Conservation (phyloP, 768 basidiomycete genomes). For the Hysterangium stoloniferum region DNA sequence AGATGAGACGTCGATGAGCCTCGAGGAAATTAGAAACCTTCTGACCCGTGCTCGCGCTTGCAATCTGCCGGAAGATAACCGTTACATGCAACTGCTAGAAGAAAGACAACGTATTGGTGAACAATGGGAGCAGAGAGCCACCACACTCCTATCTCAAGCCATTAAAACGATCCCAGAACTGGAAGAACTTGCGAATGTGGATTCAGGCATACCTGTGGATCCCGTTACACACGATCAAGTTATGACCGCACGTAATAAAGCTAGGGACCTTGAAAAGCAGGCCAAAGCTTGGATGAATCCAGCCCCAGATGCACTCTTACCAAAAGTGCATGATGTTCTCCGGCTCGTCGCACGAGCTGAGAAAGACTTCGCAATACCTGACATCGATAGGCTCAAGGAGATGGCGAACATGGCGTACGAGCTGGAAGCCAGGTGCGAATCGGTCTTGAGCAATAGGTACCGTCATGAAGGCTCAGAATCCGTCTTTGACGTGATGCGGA, state of each 20-base stretch:
- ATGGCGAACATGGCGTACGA: slow-evolving; percentile 72
- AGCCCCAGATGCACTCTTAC: slow-evolving; percentile 42
- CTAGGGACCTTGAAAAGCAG: slow-evolving; percentile 73
- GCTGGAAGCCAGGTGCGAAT: slow-evolving; percentile 68
- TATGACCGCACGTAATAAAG: slow-evolving; percentile 55
- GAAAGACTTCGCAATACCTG: slow-evolving; percentile 67
- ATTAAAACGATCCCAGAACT: slow-evolving; percentile 72
- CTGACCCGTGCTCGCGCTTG: slow-evolving; percentile 64
- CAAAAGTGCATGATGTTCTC: slow-evolving; percentile 61
- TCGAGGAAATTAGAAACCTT: slow-evolving; percentile 71
- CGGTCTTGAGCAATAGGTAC: slow-evolving; percentile 59
- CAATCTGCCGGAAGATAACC: slow-evolving; percentile 57
- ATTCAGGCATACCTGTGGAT: slow-evolving; percentile 63
- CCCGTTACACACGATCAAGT: slow-evolving; percentile 57
- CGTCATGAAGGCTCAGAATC: slow-evolving; percentile 48
- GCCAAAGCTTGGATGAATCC: slow-evolving; percentile 62
- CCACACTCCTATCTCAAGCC: slow-evolving; percentile 55
- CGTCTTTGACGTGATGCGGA: slow-evolving; percentile 62
- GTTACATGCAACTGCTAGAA: slow-evolving; percentile 55
- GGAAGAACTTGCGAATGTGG: slow-evolving; percentile 60
- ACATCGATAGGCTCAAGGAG: slow-evolving; percentile 57
- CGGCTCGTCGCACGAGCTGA: slow-evolving; percentile 63
- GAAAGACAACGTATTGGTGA: slow-evolving; percentile 59
- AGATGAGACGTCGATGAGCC: slow-evolving; percentile 50
- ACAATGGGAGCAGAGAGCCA: slow-evolving; percentile 71